Conservation (phyloP, 441 rosid genomes). For the Brassica balearica region DNA sequence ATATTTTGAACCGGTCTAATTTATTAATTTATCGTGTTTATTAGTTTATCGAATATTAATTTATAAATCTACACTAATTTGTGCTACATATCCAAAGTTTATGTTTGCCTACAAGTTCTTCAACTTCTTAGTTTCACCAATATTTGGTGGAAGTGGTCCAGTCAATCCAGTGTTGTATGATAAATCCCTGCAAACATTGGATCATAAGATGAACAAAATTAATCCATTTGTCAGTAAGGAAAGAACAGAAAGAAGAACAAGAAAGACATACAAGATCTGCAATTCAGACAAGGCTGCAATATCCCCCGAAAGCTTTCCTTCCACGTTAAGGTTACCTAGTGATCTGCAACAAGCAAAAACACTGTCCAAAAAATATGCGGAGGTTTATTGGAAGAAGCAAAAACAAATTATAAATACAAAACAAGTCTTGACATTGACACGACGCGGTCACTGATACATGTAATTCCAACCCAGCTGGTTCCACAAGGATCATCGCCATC, state of each 20-base stretch:
- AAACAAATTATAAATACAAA: no score
- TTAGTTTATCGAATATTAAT: no score
- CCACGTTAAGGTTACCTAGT: constrained; percentile 58
- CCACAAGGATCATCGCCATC: constrained; percentile 79
- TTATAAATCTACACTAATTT: neutral
- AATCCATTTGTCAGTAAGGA: neutral
- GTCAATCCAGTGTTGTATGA: constrained; percentile 62
- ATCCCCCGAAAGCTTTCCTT: constrained; percentile 63
- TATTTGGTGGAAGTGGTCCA: constrained; percentile 69
- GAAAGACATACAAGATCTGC: constrained; percentile 61
- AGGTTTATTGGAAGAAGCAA: constrained; percentile 10
- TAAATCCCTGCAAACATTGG: constrained; percentile 64
- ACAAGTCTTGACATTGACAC: constrained; percentile 28
- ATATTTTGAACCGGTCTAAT: no score
- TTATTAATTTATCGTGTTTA: no score
- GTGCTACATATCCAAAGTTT: neutral
- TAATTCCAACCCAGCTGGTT: constrained; percentile 71
- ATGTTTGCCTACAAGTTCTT: constrained; percentile 60
- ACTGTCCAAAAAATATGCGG: neutral
- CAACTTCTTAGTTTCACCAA: constrained; percentile 71
- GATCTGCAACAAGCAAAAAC: constrained; percentile 54
- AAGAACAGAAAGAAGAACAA: neutral
- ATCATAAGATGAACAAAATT: neutral
- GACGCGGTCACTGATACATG: constrained; percentile 60
- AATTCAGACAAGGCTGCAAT: constrained; percentile 62